Base-by-base conservation (phyloP, 306 rosid species). In the Leucaena leucocephala region DNA sequence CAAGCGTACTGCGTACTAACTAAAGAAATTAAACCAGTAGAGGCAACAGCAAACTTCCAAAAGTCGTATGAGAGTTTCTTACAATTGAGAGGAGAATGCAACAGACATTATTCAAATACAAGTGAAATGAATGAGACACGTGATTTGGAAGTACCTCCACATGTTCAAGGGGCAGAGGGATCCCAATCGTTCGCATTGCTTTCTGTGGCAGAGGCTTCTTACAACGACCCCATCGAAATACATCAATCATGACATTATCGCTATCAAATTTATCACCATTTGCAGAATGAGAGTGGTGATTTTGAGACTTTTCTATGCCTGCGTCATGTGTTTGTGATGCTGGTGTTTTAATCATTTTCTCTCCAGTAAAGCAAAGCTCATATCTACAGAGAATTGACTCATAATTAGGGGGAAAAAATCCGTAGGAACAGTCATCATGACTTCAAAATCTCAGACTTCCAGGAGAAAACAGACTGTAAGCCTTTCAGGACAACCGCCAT, bases 151-250 rank as follows among this genome's bases (percentile, higher is more conserved):
- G 83, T 91, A 92, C 98, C 98, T 94, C 97, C 58, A 92, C 86
- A 69, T 92, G 81, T 71, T 92, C 98, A 76, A 76, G 86, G 39
- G 98, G 97, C 49, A 94, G 86, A 14, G 97, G 98, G 83, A 94
- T 87, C 73, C 97, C 98, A 44, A 94, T 71, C 1, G 91, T 73
- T 67, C 89, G 90, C 97, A 89, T 92, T 55, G 86, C 77, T 85
- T 87, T 86, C 90, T 94, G 98, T 13, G 97, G 95, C 38, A 94
- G 90, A 52, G 97, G 93, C 83, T 72, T 92, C 90, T 90, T 92
- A 78, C 98, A 94, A 14, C 95, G 91, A 80, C 97, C 85, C 98
- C 98, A 94, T 38, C 98, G 93, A 73, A 94, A 94, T 81, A 76
- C 88, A 70, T 94, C 98, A 74, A 91, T 79, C 84, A 86, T 75